Evolutionary conservation across 345 rosid species (phyloP), one percentile per base, ranked within the genome.

Genomic region (Diplotaxis tenuifolia): DNA sequence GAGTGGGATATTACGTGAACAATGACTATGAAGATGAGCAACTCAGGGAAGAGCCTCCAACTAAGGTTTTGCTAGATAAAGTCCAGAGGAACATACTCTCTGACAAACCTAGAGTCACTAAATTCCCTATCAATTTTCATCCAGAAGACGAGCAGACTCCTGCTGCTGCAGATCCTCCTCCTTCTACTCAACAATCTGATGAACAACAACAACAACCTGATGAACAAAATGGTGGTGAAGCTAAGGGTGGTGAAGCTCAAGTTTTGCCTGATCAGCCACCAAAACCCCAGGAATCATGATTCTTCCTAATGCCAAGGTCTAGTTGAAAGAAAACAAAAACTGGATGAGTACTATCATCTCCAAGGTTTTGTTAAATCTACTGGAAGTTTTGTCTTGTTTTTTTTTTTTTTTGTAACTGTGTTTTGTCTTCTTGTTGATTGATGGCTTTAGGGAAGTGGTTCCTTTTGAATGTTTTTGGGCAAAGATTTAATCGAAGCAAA

Each of bases 1-100:
- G 98, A 55, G 98, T 93, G 53, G 98, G 96, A 1, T 93, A 93
- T 79, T 90, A 93, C 5, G 91, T 93, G 77, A 90, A 90, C 87
- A 94, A 94, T 62, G 98, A 91, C 77, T 91, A 91, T 19, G 96
- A 84, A 22, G 96, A 89, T 19, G 97, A 91, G 78, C 91, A 89
- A 61, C 84, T 94, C 50, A 79, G 90, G 71, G 98, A 94, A 84
- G 97, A 94, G 62, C 98, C 95, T 71, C 96, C 96, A 1, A 67
- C 87, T 1, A 89, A 91, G 79, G 90, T 91, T 47, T 73, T 86
- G 82, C 78, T 88, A 15, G 90, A 87, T 55, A 94, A 82, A 75
- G 87, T 94, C 22, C 98, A 89, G 65, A 86, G 96, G 80, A 91
- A 94, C 58, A 89, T 94, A 56, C 79, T 91, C 65, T 82, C 95